Percentiles rank a stretch among this genome's conserved stretches.
Conservation (phyloP, 805 yeast genomes). For the Jamesozyma hellenica region DNA sequence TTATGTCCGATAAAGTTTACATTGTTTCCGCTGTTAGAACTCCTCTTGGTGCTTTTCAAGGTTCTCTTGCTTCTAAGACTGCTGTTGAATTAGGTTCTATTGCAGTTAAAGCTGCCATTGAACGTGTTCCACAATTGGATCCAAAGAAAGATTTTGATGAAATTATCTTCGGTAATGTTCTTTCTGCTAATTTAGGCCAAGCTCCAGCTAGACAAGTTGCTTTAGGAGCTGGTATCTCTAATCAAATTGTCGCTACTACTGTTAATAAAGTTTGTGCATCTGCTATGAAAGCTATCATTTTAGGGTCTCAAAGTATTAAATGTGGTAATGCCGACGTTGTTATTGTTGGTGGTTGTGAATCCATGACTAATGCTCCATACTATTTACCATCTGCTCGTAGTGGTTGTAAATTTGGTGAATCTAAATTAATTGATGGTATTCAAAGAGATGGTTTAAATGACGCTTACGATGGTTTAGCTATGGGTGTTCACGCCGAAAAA, state of each 20-base stretch:
- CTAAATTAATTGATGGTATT: slow-evolving; percentile 72
- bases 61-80: slow-evolving; percentile 60
- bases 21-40: slow-evolving; percentile 90
- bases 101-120: slow-evolving; percentile 84
- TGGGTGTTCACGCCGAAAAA: slow-evolving; percentile 97
- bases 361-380: slow-evolving; percentile 94
- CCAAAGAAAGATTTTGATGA: slow-evolving; percentile 69
- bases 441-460: slow-evolving; percentile 89
- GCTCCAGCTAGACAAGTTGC: slow-evolving; percentile 98
- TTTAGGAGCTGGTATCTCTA: slow-evolving; percentile 74
- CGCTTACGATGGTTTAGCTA: slow-evolving; percentile 77
- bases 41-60: slow-evolving; percentile 92
- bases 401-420: slow-evolving; percentile 87
- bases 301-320: slow-evolving; percentile 82
- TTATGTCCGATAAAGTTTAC: slow-evolving; percentile 53
- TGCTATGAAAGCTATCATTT: slow-evolving; percentile 82
- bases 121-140: slow-evolving; percentile 69
- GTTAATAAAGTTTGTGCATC: slow-evolving; percentile 96
- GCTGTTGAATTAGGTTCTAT: slow-evolving; percentile 85
- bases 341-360: slow-evolving; percentile 95
- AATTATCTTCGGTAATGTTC: slow-evolving; percentile 83
- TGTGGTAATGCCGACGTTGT: slow-evolving; percentile 88
- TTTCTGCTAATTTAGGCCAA: slow-evolving; percentile 91
- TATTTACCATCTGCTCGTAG: slow-evolving; percentile 75
- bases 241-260: slow-evolving; percentile 75